phyloP scores from a whole-genome alignment of 805 yeast species.

The Maudiozyma serrabonitensis region DNA sequence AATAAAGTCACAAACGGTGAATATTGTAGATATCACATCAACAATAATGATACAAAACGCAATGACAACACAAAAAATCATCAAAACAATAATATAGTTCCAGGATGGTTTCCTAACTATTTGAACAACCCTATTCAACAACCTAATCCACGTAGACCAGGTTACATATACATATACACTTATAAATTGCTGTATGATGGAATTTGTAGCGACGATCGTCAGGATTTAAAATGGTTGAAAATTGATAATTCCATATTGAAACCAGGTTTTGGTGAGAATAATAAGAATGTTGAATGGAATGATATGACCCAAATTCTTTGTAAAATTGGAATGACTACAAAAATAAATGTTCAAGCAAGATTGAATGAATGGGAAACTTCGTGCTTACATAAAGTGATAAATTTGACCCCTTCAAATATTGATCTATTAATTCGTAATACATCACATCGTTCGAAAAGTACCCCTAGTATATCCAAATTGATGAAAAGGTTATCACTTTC shows the following conservation, averaged over 20 bases:
- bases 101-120: not conserved
- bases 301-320: slow-evolving; percentile 14
- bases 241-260: slow-evolving; percentile 15
- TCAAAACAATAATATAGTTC: too few species aligned
- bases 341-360: slow-evolving; percentile 15
- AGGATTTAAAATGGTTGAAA: slow-evolving; percentile 12
- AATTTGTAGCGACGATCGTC: not conserved
- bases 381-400: slow-evolving; percentile 21
- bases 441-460: not conserved
- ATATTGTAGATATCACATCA: slow-evolving; percentile 17
- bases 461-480: slow-evolving; percentile 4
- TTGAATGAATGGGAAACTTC: slow-evolving; percentile 21
- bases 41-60: slow-evolving; percentile 5
- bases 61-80: not conserved
- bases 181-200: slow-evolving; percentile 15
- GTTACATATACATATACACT: slow-evolving; percentile 24
- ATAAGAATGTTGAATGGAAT: slow-evolving; percentile 11
- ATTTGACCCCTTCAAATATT: slow-evolving; percentile 20
- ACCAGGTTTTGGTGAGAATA: not conserved
- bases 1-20: slow-evolving; percentile 4
- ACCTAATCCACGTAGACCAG: slow-evolving; percentile 3
- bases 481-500: slow-evolving; percentile 9
- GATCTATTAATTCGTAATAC: slow-evolving; percentile 1
- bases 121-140: not conserved
- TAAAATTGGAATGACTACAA: slow-evolving; percentile 28